A percentile compares a stretch with the other conserved stretches of the same genome.
Evolutionary conservation across 352 stramenopile species (phyloP).

Genomic region (Pythium dissotocum): DNA sequence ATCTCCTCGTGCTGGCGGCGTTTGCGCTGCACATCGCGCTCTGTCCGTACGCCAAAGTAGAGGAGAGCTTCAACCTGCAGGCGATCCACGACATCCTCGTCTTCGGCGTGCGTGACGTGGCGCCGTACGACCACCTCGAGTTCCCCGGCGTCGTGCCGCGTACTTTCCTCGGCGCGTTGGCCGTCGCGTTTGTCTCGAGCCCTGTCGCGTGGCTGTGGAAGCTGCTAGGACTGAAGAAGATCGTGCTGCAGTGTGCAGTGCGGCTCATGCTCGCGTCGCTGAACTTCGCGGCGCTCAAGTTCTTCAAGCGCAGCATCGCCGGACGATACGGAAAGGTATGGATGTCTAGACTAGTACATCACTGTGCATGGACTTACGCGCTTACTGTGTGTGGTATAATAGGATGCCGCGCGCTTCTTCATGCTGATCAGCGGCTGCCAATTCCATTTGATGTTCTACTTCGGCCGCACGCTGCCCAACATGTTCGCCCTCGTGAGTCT

Average conservation of each 20-base stretch:
- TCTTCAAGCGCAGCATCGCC: constrained; percentile 64
- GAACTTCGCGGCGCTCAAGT: constrained; percentile 51
- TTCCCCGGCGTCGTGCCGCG: constrained; percentile 98
- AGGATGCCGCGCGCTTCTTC: constrained; percentile 71
- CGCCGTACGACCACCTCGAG: constrained; percentile 94
- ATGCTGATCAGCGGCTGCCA: constrained; percentile 90
- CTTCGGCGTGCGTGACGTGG: constrained; percentile 47
- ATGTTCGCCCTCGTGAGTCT: constrained; percentile 91
- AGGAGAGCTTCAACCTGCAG: constrained; percentile 99
- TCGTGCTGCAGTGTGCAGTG: constrained; percentile 60
- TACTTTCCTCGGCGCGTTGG: constrained; percentile 94
- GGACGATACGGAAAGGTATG: constrained; percentile 54
- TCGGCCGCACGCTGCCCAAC: constrained; percentile 96
- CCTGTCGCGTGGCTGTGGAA: constrained; percentile 40
- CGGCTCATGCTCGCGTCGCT: constrained; percentile 64
- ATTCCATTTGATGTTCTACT: constrained; percentile 99
- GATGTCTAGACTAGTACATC: not conserved
- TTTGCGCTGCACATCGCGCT: constrained; percentile 50
- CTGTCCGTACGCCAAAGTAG: constrained; percentile 90
- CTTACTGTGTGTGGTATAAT: not conserved
- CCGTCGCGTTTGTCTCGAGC: constrained; percentile 45
- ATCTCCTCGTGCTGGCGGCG: constrained; percentile 41
- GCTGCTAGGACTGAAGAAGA: constrained; percentile 33
- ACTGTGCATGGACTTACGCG: not conserved
- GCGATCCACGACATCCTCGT: constrained; percentile 96